phyloP scores from a whole-genome alignment of 164 flowering plant genomes.

The Chimonanthus praecox region DNA sequence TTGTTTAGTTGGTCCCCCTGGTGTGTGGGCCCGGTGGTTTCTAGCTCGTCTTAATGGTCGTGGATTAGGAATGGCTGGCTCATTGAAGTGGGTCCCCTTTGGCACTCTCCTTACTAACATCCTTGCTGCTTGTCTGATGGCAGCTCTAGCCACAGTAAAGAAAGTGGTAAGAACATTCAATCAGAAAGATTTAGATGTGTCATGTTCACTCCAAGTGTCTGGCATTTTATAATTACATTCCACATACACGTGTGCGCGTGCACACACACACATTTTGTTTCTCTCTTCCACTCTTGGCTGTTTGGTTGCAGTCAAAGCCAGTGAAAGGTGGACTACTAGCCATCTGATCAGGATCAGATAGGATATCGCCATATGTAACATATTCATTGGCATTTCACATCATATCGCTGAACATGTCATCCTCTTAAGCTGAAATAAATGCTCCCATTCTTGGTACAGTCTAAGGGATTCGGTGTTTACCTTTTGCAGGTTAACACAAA shows the following conservation, averaged over 20 bases:
- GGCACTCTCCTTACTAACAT: slow-evolving; percentile 87
- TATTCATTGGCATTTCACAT: not conserved
- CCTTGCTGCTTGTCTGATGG: slow-evolving; percentile 77
- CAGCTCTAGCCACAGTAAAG: slow-evolving; percentile 58
- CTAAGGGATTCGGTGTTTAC: not conserved
- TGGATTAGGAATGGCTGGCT: slow-evolving; percentile 52
- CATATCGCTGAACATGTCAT: not conserved
- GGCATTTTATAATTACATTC: too few relatives aligned
- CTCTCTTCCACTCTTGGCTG: not conserved
- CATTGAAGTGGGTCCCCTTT: slow-evolving; percentile 75
- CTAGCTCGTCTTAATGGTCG: slow-evolving; percentile 79
- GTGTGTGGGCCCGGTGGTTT: slow-evolving; percentile 92
- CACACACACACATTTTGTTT: too few relatives aligned
- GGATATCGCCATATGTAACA: not conserved
- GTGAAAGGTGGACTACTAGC: not conserved
- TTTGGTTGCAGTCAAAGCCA: not conserved
- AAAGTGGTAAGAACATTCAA: slow-evolving; percentile 43
- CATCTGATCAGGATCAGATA: not conserved
- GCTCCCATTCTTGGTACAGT: not conserved
- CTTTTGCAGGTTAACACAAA: slow-evolving; percentile 53
- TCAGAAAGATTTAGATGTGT: too few relatives aligned
- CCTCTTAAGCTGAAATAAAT: not conserved
- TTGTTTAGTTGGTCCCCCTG: slow-evolving; percentile 75
- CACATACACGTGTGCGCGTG: too few relatives aligned
- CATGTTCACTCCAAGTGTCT: too few relatives aligned